Conservation (phyloP, 2,329 filamentous ascomycete genomes). For the Neofusicoccum parvum region DNA sequence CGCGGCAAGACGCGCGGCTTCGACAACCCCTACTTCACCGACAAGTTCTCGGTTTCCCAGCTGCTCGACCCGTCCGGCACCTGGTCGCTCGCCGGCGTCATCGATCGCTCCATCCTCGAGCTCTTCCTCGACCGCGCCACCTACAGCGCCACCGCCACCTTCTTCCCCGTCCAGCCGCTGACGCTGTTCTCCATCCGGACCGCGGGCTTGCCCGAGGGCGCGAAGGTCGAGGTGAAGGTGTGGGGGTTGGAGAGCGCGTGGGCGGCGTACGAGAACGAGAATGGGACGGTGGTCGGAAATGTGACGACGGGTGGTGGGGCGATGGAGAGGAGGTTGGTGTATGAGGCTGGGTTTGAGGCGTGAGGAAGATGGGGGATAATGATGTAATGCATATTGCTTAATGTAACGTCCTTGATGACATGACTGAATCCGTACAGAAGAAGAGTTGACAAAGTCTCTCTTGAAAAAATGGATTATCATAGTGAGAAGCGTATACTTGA, state of each 20-base stretch:
- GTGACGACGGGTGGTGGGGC: background rate
- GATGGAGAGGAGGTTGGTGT: background rate
- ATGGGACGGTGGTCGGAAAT: conserved; percentile 22
- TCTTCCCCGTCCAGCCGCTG: conserved; percentile 52
- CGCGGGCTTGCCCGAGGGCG: conserved; percentile 38
- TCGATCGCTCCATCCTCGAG: conserved; percentile 59
- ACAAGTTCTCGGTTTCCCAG: conserved; percentile 50
- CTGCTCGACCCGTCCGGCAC: conserved; percentile 33
- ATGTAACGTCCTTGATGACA: background rate
- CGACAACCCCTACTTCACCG: conserved; percentile 58
- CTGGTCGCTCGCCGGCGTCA: conserved; percentile 51
- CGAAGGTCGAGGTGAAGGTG: conserved; percentile 42
- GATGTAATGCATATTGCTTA: background rate
- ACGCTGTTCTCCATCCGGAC: conserved; percentile 41
- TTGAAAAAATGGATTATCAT: too few species aligned
- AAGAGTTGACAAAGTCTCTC: too few species aligned
- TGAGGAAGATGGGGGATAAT: background rate
- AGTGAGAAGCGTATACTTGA: too few species aligned
- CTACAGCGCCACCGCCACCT: conserved; percentile 53
- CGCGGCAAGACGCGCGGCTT: conserved; percentile 54
- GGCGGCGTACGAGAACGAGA: conserved; percentile 28
- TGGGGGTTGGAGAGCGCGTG: conserved; percentile 44
- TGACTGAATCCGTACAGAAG: too few species aligned
- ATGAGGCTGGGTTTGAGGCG: background rate
- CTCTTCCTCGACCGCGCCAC: conserved; percentile 57